A percentile compares a stretch with the other conserved stretches of the same genome.
Conservation (phyloP, 768 basidiomycete genomes). For the Trametes gibbosa region DNA sequence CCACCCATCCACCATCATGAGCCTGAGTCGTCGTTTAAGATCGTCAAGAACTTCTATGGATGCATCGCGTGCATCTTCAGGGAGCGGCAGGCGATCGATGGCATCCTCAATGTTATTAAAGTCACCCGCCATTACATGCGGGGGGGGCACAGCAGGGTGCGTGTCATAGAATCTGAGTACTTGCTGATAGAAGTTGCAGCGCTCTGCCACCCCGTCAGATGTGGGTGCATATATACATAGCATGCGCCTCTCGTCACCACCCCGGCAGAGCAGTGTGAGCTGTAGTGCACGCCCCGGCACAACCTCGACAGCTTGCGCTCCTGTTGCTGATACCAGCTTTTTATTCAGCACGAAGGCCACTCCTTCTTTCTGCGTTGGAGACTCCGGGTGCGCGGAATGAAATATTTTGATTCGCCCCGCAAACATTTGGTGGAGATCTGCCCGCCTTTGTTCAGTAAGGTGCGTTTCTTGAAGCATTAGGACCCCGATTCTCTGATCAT, state of each 20-base stretch:
- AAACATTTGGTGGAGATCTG: neutral
- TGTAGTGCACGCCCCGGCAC: neutral
- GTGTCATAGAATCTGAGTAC: neutral
- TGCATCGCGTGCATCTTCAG: neutral
- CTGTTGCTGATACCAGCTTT: neutral
- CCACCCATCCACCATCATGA: neutral
- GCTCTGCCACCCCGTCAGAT: neutral
- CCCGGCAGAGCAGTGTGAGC: neutral
- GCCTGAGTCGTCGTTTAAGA: neutral
- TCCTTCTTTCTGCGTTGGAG: constrained; percentile 1
- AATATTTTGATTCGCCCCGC: neutral
- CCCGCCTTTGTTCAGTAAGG: neutral
- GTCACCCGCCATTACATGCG: neutral
- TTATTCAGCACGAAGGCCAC: neutral
- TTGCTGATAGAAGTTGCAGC: neutral
- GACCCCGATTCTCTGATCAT: neutral
- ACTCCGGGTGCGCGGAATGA: neutral
- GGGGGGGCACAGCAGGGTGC: neutral
- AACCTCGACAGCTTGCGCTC: neutral
- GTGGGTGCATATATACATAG: neutral
- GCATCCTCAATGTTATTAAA: constrained; percentile 1
- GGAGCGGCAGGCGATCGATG: neutral
- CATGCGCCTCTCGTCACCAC: neutral
- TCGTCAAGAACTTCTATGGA: neutral
- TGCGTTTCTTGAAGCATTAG: constrained; percentile 15